These are phyloP conservation scores for Solanum okadae DNA, from an alignment of 257 asterid genomes.

Conservation along the genomic window DNA sequence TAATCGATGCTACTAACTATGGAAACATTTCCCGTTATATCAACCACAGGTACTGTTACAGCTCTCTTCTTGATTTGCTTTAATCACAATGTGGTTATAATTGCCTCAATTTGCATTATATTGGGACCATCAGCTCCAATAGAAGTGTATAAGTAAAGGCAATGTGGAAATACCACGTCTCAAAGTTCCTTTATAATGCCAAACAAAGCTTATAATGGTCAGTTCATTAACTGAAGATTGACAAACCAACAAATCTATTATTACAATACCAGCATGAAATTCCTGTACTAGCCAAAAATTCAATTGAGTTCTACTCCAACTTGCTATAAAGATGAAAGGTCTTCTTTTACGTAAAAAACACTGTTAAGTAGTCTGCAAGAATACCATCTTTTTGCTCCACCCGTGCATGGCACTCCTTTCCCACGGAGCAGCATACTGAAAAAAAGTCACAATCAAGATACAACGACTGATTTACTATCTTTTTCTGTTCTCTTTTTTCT, in stretches of 20 bases:
- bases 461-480: neutral
- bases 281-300: neutral
- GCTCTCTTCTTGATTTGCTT: neutral
- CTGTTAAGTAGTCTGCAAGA: neutral
- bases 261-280: neutral
- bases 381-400: neutral
- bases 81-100: neutral
- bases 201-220: neutral
- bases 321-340: neutral
- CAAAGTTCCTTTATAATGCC: neutral
- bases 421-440: neutral
- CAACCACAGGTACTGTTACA: conserved; percentile 73
- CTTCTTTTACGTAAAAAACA: neutral
- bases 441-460: neutral
- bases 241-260: neutral
- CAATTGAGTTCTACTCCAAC: neutral
- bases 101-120: neutral
- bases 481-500: neutral
- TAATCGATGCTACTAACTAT: conserved; percentile 72
- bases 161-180: neutral
- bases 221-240: neutral
- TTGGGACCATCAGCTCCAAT: neutral
- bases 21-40: conserved; percentile 96
- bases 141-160: neutral
- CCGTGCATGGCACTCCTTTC: neutral